Evolutionary conservation across 306 rosid genomes (phyloP).

Genomic region (peach (Prunus persica)): Prunus_persica_NCBIv2 NC_034009.1:11596501-11597000

Average conservation of each 20-base stretch:
- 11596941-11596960: no score
- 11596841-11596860: slow-evolving; percentile 3
- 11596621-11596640: slow-evolving; percentile 34
- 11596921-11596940: background rate
- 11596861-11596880: slow-evolving; percentile 8
- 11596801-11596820: slow-evolving; percentile 23
- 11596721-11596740: slow-evolving; percentile 28
- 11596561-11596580: slow-evolving; percentile 23
- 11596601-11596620: slow-evolving; percentile 34
- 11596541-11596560: slow-evolving; percentile 3
- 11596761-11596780: background rate
- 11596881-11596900: background rate
- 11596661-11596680: slow-evolving; percentile 20
- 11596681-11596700: slow-evolving; percentile 20
- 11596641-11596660: background rate
- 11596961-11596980: no score
- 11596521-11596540: slow-evolving; percentile 3
- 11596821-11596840: slow-evolving; percentile 22
- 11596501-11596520: slow-evolving; percentile 31
- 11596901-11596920: background rate
- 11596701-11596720: slow-evolving; percentile 26
- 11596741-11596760: slow-evolving; percentile 42
- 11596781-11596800: slow-evolving; percentile 28
- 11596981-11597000: no score
- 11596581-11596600: slow-evolving; percentile 9